Conservation (phyloP, 305 asterid species). For the Salvia sclarea region DNA sequence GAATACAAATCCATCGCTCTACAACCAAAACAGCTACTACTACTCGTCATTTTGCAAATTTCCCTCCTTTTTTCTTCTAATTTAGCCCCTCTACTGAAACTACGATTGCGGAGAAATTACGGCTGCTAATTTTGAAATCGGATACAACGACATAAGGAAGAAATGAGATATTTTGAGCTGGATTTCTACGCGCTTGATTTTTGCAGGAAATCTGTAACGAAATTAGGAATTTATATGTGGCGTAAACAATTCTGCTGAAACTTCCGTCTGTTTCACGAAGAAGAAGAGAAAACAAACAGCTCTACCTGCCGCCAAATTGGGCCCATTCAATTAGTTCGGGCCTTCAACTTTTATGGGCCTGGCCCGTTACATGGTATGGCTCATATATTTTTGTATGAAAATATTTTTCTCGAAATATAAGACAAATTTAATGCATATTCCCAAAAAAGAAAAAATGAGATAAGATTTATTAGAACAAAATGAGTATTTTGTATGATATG, state of each 20-base stretch:
- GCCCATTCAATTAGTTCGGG: background rate
- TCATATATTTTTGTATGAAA: too few species aligned
- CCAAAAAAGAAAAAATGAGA: too few species aligned
- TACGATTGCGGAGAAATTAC: conserved; percentile 10
- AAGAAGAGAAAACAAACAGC: conserved; percentile 30
- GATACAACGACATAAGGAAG: background rate
- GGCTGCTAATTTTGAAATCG: conserved; percentile 19
- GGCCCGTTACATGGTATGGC: too few species aligned
- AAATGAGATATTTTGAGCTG: background rate
- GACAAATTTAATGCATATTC: too few species aligned
- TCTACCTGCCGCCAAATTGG: background rate
- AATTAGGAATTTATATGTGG: conserved; percentile 35
- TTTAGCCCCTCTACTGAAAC: conserved; percentile 1
- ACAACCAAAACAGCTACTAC: conserved; percentile 37
- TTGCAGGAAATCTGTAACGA: conserved; percentile 10
- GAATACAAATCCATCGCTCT: conserved; percentile 36
- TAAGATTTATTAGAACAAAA: too few species aligned
- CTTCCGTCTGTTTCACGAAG: conserved; percentile 22
- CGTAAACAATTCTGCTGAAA: conserved; percentile 36
- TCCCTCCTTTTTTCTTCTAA: background rate
- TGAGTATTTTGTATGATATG: too few species aligned
- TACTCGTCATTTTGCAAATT: conserved; percentile 36
- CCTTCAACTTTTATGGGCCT: background rate
- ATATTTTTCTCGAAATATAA: too few species aligned
- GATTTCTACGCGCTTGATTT: background rate